These are phyloP conservation scores for Calocybe indica DNA, from an alignment of 768 basidiomycete genomes.

Conservation along the genomic window DNA sequence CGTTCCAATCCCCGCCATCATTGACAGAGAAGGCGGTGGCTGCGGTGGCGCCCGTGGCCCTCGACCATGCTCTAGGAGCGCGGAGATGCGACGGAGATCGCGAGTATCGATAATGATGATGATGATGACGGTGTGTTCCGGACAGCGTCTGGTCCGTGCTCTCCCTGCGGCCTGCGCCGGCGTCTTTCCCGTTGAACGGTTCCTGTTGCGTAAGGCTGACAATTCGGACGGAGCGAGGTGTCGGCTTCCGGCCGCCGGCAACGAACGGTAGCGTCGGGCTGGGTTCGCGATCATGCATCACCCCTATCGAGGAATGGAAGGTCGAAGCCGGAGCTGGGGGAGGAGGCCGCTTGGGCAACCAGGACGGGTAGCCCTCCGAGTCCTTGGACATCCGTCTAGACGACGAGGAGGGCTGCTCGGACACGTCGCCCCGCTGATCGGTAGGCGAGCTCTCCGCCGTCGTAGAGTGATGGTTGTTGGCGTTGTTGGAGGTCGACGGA, in stretches of 20 bases:
- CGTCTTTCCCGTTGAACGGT: conserved; percentile 29
- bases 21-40: too few species aligned
- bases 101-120: background rate
- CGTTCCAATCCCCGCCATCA: conserved; percentile 25
- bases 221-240: conserved; percentile 77
- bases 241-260: conserved; percentile 66
- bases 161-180: conserved; percentile 25
- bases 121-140: conserved; percentile 25
- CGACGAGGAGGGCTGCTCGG: too few species aligned
- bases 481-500: too few species aligned
- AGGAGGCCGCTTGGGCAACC: conserved; percentile 76
- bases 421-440: too few species aligned
- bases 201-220: conserved; percentile 59
- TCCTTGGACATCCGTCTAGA: too few species aligned
- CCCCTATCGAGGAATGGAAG: conserved; percentile 40
- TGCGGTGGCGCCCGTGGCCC: conserved; percentile 36
- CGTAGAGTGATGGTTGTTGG: too few species aligned
- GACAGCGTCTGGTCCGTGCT: conserved; percentile 46
- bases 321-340: conserved; percentile 73
- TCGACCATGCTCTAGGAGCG: conserved; percentile 42
- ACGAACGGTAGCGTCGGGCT: conserved; percentile 18
- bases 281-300: background rate
- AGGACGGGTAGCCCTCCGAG: conserved; percentile 74
- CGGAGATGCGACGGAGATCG: too few species aligned
- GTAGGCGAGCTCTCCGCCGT: too few species aligned